These are phyloP conservation scores for Pleurotus giganteus DNA, from an alignment of 768 basidiomycete species.

Conservation along the genomic window DNA sequence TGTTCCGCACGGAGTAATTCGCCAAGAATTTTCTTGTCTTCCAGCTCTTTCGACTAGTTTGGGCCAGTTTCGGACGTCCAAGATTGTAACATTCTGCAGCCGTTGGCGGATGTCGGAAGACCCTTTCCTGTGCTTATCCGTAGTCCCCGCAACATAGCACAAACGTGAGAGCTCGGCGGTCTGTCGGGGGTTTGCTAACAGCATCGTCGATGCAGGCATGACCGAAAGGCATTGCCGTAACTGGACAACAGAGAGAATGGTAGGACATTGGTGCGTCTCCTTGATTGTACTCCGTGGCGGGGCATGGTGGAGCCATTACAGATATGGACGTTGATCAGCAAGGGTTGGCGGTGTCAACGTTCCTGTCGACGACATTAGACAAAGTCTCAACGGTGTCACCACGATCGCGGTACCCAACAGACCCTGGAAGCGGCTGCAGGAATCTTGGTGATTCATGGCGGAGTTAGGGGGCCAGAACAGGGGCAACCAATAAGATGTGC, in stretches of 20 bases:
- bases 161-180: constrained; percentile 48
- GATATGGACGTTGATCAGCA: constrained; percentile 72
- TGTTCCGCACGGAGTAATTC: background rate
- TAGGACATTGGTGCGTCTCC: constrained; percentile 63
- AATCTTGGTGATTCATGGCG: background rate
- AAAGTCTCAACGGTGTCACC: no score
- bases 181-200: constrained; percentile 55
- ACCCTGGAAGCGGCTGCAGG: constrained; percentile 54
- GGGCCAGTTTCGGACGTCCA: constrained; percentile 40
- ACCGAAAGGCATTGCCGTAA: constrained; percentile 53
- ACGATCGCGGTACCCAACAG: constrained; percentile 70
- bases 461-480: constrained; percentile 59
- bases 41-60: background rate
- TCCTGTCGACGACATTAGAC: constrained; percentile 43
- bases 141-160: constrained; percentile 24
- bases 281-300: constrained; percentile 65
- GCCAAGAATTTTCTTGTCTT: background rate
- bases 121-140: constrained; percentile 38
- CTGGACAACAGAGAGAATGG: constrained; percentile 50
- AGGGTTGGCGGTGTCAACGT: constrained; percentile 46
- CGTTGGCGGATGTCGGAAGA: constrained; percentile 43
- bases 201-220: constrained; percentile 73
- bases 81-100: constrained; percentile 52
- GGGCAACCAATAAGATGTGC: constrained; percentile 73
- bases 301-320: constrained; percentile 64